Evolutionary conservation across 139 green algal genomes (phyloP).

Genomic region (Desmodesmus armatus): DNA sequence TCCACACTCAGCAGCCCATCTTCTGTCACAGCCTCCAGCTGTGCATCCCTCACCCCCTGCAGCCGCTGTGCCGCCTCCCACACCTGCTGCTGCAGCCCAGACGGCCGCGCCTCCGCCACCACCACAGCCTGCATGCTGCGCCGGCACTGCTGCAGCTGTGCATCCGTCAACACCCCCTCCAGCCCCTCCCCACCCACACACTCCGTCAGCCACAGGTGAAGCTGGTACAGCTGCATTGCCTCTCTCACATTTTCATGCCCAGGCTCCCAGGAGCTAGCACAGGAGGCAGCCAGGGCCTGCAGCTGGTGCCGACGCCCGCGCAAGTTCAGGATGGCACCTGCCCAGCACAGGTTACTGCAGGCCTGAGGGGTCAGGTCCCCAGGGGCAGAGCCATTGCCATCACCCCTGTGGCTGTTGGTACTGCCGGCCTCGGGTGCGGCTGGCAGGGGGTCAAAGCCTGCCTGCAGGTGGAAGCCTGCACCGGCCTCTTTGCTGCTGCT

Average conservation of each 20-base stretch:
- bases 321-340: constrained; percentile 6
- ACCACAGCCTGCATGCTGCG: not conserved
- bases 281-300: not conserved
- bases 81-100: not conserved
- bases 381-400: not conserved
- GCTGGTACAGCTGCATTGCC: constrained; percentile 38
- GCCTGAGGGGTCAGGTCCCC: not conserved
- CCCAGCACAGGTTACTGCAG: constrained; percentile 27
- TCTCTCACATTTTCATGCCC: not conserved
- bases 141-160: constrained; percentile 7
- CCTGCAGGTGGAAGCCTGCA: not conserved
- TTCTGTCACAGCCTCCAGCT: not conserved
- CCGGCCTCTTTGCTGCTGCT: not conserved
- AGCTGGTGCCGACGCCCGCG: not conserved
- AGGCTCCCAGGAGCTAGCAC: not conserved
- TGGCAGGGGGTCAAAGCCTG: not conserved
- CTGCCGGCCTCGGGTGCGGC: not conserved
- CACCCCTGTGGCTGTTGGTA: not conserved
- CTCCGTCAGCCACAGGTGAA: constrained; percentile 27
- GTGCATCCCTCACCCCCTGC: not conserved
- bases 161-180: not conserved
- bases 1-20: constrained; percentile 4
- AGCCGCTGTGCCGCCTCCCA: not conserved
- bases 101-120: not conserved
- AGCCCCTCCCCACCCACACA: not conserved